Conservation (phyloP, 83 land plant species). For the Diphasiastrum complanatum region DNA sequence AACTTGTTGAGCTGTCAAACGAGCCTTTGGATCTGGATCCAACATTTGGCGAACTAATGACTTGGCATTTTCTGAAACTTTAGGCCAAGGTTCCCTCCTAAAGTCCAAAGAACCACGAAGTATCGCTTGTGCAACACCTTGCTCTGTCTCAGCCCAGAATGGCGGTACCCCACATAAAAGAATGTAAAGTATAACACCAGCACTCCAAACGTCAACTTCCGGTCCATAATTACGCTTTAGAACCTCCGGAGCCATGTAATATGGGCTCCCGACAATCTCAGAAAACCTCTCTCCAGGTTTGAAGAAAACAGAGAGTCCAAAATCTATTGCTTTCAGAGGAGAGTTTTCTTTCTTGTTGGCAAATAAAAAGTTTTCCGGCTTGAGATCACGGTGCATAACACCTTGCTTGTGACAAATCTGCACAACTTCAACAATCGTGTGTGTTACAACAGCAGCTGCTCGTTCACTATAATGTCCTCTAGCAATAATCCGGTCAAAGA, state of each 20-base stretch:
- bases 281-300: conserved; percentile 21
- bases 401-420: conserved; percentile 23
- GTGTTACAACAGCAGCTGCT: conserved; percentile 12
- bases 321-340: conserved; percentile 18
- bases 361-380: conserved; percentile 22
- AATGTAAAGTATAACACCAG: conserved; percentile 7
- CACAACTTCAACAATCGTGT: conserved; percentile 13
- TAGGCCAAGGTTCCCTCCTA: conserved; percentile 21
- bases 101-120: conserved; percentile 10
- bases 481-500: conserved; percentile 18
- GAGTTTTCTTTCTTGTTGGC: conserved; percentile 21
- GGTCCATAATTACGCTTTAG: conserved; percentile 15
- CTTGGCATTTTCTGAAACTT: conserved; percentile 17
- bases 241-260: conserved; percentile 11
- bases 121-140: conserved; percentile 17
- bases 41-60: conserved; percentile 19
- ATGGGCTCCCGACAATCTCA: conserved; percentile 20
- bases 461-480: conserved; percentile 21
- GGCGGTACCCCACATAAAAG: conserved; percentile 20
- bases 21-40: conserved; percentile 18
- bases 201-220: conserved; percentile 17
- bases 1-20: conserved; percentile 19
- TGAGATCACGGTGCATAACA: conserved; percentile 17
- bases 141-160: conserved; percentile 22
- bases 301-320: conserved; percentile 19